These are phyloP conservation scores for Cytospora piceae DNA, from an alignment of 2,329 filamentous ascomycete genomes.

Conservation along the genomic window DNA sequence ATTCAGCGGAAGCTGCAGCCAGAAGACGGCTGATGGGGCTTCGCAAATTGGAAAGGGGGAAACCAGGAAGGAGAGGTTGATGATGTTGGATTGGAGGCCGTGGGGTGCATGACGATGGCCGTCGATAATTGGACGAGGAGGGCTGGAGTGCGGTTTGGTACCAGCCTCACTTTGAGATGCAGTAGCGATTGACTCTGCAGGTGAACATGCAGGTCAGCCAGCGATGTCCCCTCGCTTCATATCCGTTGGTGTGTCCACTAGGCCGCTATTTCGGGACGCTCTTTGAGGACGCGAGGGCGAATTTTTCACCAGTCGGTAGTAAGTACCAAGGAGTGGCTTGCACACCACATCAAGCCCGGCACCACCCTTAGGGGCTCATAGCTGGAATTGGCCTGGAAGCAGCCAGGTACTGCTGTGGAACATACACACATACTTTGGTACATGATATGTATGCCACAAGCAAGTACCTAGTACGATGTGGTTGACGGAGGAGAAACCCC, in stretches of 20 bases:
- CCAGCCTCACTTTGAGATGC: slow-evolving; percentile 34
- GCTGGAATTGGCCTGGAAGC: slow-evolving; percentile 16
- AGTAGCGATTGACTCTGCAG: slow-evolving; percentile 30
- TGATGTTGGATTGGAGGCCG: slow-evolving; percentile 22
- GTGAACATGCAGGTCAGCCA: slow-evolving; percentile 27
- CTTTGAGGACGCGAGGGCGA: slow-evolving; percentile 11
- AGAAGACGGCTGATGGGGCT: not conserved
- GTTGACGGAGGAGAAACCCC: not conserved
- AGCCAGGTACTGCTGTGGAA: not conserved
- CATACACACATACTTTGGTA: not conserved
- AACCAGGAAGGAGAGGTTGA: slow-evolving; percentile 7
- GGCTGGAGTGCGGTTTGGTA: slow-evolving; percentile 24
- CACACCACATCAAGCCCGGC: slow-evolving; percentile 1
- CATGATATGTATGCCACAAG: slow-evolving; percentile 7
- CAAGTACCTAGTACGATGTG: not conserved
- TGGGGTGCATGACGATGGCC: slow-evolving; percentile 20
- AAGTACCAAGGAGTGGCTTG: slow-evolving; percentile 19
- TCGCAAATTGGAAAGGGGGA: not conserved
- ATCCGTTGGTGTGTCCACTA: slow-evolving; percentile 22
- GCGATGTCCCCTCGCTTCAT: slow-evolving; percentile 19
- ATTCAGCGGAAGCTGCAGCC: not conserved
- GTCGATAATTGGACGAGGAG: slow-evolving; percentile 27
- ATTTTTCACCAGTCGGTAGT: slow-evolving; percentile 5
- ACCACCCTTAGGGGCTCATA: not conserved
- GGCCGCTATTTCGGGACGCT: slow-evolving; percentile 28